Base-by-base conservation (phyloP, 176 grass and related monocot genomes). In the Triticum dicoccoides region DNA sequence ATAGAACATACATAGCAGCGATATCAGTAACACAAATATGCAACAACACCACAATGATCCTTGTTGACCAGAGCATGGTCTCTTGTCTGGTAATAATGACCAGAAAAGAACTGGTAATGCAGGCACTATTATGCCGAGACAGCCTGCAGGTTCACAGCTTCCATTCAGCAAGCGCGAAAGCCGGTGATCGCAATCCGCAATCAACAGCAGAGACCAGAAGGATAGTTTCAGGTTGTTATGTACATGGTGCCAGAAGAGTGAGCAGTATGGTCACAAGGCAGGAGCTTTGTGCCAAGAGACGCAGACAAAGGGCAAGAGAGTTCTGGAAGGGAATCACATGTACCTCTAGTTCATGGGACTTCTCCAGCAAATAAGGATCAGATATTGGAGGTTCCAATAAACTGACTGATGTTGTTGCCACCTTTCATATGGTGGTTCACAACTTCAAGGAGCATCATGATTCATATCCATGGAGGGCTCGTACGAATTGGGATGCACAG, bases 401-500 rank as follows among this genome's bases (percentile, higher is more conserved):
- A 69, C 25, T 65, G 47, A 33, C 27, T 64, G 56, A 21, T 7
- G 18, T 20, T 59, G 44, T 45, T 82, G 15, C n/a, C 32, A 81
- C 10, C 33, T 61, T 90, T 90, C 77, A 56, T 61, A 81, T 24
- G 65, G 44, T 82, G 65, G 34, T 82, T 83, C 58, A 25, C 75
- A 81, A 2, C 38, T 49, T 56, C 62, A 91, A 18, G 52, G 62
- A 47, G 29, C 61, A 85, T 82, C 65, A 66, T 64, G 74, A 35
- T 87, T 87, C 80, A 91, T 92, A 65, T 86, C 91, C 91, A 89
- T 87, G 32, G 78, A 51, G 20, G 67, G 30, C 24, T 80, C 87
- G 15, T 67, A 73, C 2, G 54, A 83, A 38, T 63, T 87, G 23
- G n/a, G 65, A 62, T 63, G 58, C 64, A 72, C 11, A 5, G 38